Base-by-base conservation (phyloP, 495 filamentous ascomycete genomes). In the Penicillium canescens region DNA sequence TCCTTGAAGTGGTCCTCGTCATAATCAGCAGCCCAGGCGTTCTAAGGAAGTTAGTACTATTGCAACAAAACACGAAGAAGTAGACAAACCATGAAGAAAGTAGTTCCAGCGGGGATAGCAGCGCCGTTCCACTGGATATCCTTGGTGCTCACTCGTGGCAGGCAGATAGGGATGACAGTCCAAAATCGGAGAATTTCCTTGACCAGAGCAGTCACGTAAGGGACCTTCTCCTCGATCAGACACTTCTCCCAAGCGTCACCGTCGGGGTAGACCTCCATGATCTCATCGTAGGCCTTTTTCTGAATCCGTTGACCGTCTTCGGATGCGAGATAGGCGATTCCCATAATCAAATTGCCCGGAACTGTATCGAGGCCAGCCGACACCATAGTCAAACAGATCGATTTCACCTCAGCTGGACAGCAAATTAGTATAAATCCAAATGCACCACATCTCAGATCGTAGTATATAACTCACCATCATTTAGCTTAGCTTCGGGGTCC, bases 381-480 rank as follows among this genome's bases (percentile, higher is more conserved):
- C 4, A 89, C 86, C 86, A 90, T 90, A 24, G 85, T 88, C 45
- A 90, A 66, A 66, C 87, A 87, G 52, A 90, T 86, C 3, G 83
- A 86, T 57, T 87, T 87, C 26, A 89, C 78, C 67, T 89, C 86
- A 16, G 81, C 84, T 83, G 38, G 34, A 41, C 35, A 31, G 9
- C 9, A 13, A 11, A 39, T 62, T 52, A 59, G 52, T 40, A n/a
- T 16, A 0, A 14, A 38, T 28, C 10, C 31, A 20, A n/a, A 9
- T 10, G 2, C 16, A 12, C 5, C 33, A 14, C 1, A 6, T 13
- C 8, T 18, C 23, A 36, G 2, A 46, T 10, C 11, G 0, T 13
- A n/a, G n/a, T n/a, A n/a, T n/a, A n/a, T 7, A 9, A 63, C 67
- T 61, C 52, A 82, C 80, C 76, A 62, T 87, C 82, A 54, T 83